Evolutionary conservation across 306 rosid species (phyloP), one percentile per base, ranked within the genome.

Genomic region (Nissolia schottii): DNA sequence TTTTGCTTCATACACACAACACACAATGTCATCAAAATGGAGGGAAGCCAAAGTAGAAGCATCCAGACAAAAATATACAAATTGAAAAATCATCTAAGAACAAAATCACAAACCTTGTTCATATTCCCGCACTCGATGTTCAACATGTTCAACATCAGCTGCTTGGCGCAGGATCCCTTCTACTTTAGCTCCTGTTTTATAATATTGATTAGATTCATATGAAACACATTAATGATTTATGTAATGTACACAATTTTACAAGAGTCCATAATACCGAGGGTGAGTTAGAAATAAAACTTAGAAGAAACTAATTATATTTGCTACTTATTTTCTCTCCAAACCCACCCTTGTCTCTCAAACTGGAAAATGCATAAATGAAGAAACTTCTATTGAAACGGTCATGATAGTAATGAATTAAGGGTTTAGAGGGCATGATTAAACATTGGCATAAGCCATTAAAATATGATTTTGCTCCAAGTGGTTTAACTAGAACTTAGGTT

Each of bases 121-220:
- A 65, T 89, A 92, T 48, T 81, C 97, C 31, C 83, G 85, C 60
- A 92, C 66, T 67, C 97, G 89, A 56, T 53, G 70, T 83, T 87
- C 89, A 83, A 92, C 97, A 62, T 89, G 89, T 5, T 92, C 94
- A 80, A 92, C 97, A 51, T 90, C 86, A 11, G 97, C 97, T 45
- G 97, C 92, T 81, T 89, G 96, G 53, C 96, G 77, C 84, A 92
- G 80, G 70, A 92, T 86, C 62, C 97, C 96, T 86, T 89, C 96
- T 43, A 83, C 89, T 75, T 80, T 86, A 78, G 79, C 84, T 53
- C 97, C 96, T 92, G 71, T 74, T 74, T 54, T 41, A 15, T 61
- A 73, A 23, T 16, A 24, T 46, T 46, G 29, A 67, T 77, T 75
- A 81, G 79, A 70, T 60, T 67, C 61, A 65, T 15, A 54, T 66